Percentiles rank a stretch among this genome's conserved stretches.
phyloP scores from a whole-genome alignment of 306 rosid species.

The Cucurbita maxima region DNA sequence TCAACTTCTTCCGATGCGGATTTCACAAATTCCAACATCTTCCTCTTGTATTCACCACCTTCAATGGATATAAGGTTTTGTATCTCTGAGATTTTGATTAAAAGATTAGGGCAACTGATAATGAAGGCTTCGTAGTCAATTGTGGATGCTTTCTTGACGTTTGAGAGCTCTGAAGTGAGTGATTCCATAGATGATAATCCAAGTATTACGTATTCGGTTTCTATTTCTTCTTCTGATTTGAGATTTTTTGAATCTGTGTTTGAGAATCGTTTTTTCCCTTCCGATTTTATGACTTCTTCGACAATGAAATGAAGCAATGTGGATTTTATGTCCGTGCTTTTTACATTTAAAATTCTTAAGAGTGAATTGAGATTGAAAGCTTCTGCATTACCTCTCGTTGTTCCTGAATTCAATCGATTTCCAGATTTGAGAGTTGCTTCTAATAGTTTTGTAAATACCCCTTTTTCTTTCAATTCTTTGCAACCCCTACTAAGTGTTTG shows the following conservation, averaged over 20 bases:
- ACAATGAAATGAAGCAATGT: slow-evolving; percentile 66
- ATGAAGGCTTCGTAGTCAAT: slow-evolving; percentile 38
- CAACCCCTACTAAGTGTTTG: slow-evolving; percentile 53
- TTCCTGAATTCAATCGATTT: slow-evolving; percentile 79
- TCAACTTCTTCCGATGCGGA: slow-evolving; percentile 54
- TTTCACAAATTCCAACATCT: slow-evolving; percentile 52
- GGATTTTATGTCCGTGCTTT: slow-evolving; percentile 65
- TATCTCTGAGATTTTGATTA: slow-evolving; percentile 26
- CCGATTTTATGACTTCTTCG: slow-evolving; percentile 68
- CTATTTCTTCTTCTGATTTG: slow-evolving; percentile 17
- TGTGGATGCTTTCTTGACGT: slow-evolving; percentile 56
- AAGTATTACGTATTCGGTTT: slow-evolving; percentile 19
- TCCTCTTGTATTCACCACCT: slow-evolving; percentile 30
- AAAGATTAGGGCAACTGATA: slow-evolving; percentile 23
- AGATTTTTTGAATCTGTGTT: slow-evolving; percentile 9
- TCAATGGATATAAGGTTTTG: slow-evolving; percentile 26
- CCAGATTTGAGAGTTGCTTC: slow-evolving; percentile 89
- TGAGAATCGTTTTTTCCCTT: slow-evolving; percentile 29
- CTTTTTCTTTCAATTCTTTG: slow-evolving; percentile 43
- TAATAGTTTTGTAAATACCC: slow-evolving; percentile 53
- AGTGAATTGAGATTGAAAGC: slow-evolving; percentile 72
- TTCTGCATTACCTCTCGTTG: slow-evolving; percentile 66
- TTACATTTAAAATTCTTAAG: slow-evolving; percentile 52
- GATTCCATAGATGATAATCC: slow-evolving; percentile 40
- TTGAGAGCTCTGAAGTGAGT: slow-evolving; percentile 34